Conservation (phyloP, 345 rosid species). For the Corymbia maculata region DNA sequence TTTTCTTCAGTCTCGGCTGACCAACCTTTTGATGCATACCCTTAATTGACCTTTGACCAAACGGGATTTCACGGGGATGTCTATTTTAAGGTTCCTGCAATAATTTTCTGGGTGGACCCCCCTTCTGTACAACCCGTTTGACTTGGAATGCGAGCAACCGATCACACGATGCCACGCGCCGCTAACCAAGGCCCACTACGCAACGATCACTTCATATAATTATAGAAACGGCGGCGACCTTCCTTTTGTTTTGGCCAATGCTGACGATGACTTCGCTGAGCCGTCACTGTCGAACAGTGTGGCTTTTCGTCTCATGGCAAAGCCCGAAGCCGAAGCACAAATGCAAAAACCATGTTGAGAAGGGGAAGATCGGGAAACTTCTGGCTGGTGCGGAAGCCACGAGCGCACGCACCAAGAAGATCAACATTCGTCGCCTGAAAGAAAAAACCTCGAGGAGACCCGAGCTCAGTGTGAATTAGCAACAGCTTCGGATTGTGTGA, state of each 20-base stretch:
- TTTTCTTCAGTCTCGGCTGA: neutral
- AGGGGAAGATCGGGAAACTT: neutral
- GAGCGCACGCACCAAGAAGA: neutral
- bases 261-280: neutral
- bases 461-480: neutral
- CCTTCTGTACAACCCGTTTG: neutral
- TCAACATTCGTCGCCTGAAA: neutral
- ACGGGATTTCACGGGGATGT: neutral
- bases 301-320: neutral
- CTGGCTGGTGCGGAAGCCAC: neutral
- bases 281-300: neutral
- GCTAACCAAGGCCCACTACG: neutral
- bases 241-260: neutral
- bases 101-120: neutral
- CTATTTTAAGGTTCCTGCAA: neutral
- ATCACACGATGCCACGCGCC: neutral
- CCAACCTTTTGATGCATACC: neutral
- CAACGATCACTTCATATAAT: neutral
- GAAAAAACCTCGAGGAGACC: neutral
- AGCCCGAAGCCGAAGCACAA: neutral
- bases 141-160: neutral
- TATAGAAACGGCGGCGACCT: neutral
- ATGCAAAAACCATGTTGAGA: neutral
- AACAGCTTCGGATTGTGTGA: neutral
- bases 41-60: neutral